Evolutionary conservation across 495 filamentous ascomycete species (phyloP).

Genomic region (Thermothielavioides terrestris): DNA sequence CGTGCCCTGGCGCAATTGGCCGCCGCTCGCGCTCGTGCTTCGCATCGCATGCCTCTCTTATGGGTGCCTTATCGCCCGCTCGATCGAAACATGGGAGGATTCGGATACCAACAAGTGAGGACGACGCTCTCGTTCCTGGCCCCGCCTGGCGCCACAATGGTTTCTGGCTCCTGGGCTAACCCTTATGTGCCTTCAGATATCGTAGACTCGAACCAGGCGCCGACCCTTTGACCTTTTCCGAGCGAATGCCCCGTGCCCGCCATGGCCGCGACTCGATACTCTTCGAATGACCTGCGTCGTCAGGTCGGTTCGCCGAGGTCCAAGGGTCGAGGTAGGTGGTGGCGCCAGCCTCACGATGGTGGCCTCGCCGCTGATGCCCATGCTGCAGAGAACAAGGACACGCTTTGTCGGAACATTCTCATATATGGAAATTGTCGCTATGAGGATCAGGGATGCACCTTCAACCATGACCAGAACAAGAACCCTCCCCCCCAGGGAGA

Average conservation of each 20-base stretch:
- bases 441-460: conserved; percentile 84
- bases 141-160: not conserved
- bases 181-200: conserved; percentile 17
- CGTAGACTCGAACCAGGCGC: conserved; percentile 23
- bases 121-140: not conserved
- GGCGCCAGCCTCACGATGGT: not conserved
- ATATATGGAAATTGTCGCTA: conserved; percentile 93
- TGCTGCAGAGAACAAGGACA: conserved; percentile 58
- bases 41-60: conserved; percentile 10
- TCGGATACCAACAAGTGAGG: conserved; percentile 29
- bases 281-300: conserved; percentile 36
- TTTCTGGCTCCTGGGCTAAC: conserved; percentile 1
- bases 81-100: conserved; percentile 29
- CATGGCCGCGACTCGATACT: conserved; percentile 40
- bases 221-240: conserved; percentile 9
- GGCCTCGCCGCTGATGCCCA: conserved; percentile 4
- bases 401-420: conserved; percentile 82
- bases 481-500: conserved; percentile 44
- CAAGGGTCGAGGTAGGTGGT: conserved; percentile 41
- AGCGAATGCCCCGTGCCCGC: conserved; percentile 12
- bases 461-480: conserved; percentile 76
- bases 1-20: not conserved
- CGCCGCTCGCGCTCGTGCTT: not conserved
- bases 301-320: conserved; percentile 45
- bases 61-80: conserved; percentile 23